phyloP scores from a whole-genome alignment of 2,329 filamentous ascomycete genomes.

The Alternaria solani region DNA sequence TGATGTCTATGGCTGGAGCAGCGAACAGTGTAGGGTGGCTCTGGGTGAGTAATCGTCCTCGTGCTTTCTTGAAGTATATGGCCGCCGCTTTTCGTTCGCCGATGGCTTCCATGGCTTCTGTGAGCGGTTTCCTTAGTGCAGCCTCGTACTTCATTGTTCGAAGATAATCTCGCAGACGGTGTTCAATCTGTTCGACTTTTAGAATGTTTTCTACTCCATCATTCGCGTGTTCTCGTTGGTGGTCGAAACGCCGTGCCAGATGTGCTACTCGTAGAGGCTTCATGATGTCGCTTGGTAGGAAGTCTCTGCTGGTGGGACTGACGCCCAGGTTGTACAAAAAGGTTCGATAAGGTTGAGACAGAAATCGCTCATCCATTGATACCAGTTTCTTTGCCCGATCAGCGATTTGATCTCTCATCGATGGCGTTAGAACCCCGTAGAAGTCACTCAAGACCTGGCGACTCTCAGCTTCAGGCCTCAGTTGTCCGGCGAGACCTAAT shows the following conservation, averaged over 20 bases:
- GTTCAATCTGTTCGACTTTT: slow-evolving; percentile 32
- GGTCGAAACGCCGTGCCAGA: slow-evolving; percentile 25
- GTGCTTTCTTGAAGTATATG: slow-evolving; percentile 18
- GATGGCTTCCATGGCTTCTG: slow-evolving; percentile 14
- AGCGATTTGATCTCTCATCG: slow-evolving; percentile 22
- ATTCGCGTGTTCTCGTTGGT: not conserved
- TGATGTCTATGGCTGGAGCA: slow-evolving; percentile 30
- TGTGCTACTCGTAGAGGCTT: slow-evolving; percentile 31
- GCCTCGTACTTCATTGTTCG: slow-evolving; percentile 18
- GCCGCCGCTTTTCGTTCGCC: slow-evolving; percentile 9
- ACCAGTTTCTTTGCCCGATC: slow-evolving; percentile 29
- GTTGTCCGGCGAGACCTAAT: not conserved
- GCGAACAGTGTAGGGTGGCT: slow-evolving; percentile 23
- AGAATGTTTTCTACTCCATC: slow-evolving; percentile 11
- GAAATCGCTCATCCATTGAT: slow-evolving; percentile 18
- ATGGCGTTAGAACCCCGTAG: slow-evolving; percentile 29
- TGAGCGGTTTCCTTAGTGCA: not conserved
- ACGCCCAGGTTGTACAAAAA: slow-evolving; percentile 32
- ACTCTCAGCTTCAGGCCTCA: not conserved
- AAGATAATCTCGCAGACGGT: slow-evolving; percentile 20
- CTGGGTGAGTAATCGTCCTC: slow-evolving; percentile 26
- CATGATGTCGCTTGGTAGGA: slow-evolving; percentile 40
- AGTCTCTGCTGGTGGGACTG: slow-evolving; percentile 11
- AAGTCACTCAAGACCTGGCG: slow-evolving; percentile 29
- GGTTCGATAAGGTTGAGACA: slow-evolving; percentile 15